phyloP scores from a whole-genome alignment of 176 grass and related monocot species.

The Oryza glumipatula region DNA sequence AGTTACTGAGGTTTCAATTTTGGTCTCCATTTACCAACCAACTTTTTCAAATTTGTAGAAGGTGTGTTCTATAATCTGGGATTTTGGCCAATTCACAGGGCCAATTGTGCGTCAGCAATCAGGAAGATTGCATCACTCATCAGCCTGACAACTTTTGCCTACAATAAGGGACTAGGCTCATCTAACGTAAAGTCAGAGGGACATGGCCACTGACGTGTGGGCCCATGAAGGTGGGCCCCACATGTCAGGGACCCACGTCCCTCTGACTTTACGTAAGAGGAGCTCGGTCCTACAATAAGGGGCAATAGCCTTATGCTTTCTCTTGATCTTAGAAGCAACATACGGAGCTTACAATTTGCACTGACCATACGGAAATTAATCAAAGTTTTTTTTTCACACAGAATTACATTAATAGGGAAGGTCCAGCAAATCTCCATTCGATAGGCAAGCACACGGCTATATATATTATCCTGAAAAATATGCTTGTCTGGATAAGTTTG shows the following conservation, averaged over 20 bases:
- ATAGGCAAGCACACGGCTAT: neutral
- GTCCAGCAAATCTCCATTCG: conserved; percentile 5
- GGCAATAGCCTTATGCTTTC: neutral
- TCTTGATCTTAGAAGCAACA: neutral
- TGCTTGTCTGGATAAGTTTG: neutral
- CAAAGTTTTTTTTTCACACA: neutral
- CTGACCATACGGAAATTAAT: neutral
- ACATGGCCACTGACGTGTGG: no score
- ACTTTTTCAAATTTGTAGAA: neutral
- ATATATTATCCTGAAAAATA: neutral
- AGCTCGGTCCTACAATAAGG: neutral
- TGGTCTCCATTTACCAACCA: neutral
- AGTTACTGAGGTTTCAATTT: neutral
- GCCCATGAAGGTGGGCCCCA: no score
- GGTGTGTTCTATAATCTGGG: neutral
- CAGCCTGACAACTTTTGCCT: neutral
- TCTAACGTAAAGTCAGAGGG: no score
- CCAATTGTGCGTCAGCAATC: neutral
- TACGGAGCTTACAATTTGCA: neutral
- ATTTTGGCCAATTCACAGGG: neutral
- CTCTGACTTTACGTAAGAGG: no score
- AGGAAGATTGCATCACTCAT: neutral
- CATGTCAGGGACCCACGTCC: no score
- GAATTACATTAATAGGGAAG: conserved; percentile 1
- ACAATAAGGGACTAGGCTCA: neutral